These are phyloP conservation scores for Candida hungchunana DNA, from an alignment of 805 yeast genomes.

Conservation along the genomic window DNA sequence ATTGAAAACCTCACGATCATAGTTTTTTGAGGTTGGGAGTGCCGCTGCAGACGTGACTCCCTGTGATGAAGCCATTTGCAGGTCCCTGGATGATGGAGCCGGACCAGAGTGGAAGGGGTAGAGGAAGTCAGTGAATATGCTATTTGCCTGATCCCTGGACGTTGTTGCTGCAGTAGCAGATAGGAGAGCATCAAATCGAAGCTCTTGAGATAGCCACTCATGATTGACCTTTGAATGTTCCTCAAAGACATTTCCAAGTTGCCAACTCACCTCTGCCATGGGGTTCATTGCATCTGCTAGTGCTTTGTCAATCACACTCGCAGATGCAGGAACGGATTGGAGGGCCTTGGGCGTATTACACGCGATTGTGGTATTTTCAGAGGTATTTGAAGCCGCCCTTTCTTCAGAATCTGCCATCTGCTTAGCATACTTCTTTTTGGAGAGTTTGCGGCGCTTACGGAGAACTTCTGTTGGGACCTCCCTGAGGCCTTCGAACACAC, in stretches of 20 bases:
- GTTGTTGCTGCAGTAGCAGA: slow-evolving; percentile 62
- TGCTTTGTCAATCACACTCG: too few species aligned
- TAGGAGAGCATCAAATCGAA: slow-evolving; percentile 65
- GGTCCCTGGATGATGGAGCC: too few species aligned
- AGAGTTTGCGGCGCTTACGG: slow-evolving; percentile 25
- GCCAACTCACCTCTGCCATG: slow-evolving; percentile 9
- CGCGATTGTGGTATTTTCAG: too few species aligned
- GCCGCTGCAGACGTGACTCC: slow-evolving; percentile 4
- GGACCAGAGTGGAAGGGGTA: slow-evolving; percentile 29
- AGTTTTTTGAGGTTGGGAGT: too few species aligned
- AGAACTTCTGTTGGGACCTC: slow-evolving; percentile 19
- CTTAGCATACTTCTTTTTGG: slow-evolving; percentile 22
- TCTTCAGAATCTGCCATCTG: slow-evolving; percentile 10
- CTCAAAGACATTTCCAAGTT: slow-evolving; percentile 17
- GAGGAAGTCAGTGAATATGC: slow-evolving; percentile 51
- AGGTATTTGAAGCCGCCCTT: too few species aligned
- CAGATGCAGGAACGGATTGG: too few species aligned
- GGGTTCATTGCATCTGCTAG: too few species aligned
- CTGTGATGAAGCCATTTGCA: too few species aligned
- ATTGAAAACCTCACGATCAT: slow-evolving; percentile 27
- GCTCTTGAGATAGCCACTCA: slow-evolving; percentile 68
- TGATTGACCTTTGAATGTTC: slow-evolving; percentile 15
- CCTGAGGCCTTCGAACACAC: slow-evolving; percentile 57
- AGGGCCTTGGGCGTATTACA: too few species aligned
- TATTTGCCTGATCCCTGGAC: slow-evolving; percentile 46